Percentiles rank a stretch among this genome's conserved stretches.
These are phyloP conservation scores for Selaginella tamariscina DNA, from an alignment of 75 land plant genomes.

Conservation along the genomic window DNA sequence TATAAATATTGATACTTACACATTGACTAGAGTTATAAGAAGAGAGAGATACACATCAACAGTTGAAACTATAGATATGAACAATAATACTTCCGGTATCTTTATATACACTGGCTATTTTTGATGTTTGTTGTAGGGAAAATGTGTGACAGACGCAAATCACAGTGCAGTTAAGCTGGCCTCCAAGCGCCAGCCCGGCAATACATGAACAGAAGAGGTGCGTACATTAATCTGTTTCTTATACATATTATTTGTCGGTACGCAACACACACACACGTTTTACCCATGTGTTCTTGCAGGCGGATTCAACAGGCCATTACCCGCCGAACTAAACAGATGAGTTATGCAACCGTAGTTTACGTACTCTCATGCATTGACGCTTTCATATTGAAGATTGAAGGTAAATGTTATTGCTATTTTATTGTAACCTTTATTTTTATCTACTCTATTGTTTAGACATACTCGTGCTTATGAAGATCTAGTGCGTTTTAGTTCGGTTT, in stretches of 20 bases:
- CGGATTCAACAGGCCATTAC: constrained; percentile 62
- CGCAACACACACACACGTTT: neutral
- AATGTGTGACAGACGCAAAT: constrained; percentile 61
- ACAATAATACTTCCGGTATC: too few species aligned
- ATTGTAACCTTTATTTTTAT: too few species aligned
- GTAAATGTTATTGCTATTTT: too few species aligned
- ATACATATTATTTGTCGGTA: neutral
- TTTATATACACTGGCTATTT: neutral
- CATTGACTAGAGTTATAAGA: neutral
- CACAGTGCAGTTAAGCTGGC: constrained; percentile 60
- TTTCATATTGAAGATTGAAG: too few species aligned
- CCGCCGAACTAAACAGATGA: constrained; percentile 50
- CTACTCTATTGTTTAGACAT: too few species aligned
- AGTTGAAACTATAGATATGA: too few species aligned
- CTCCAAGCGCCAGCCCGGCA: constrained; percentile 91
- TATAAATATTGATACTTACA: neutral
- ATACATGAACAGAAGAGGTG: constrained; percentile 94
- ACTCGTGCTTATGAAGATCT: too few species aligned
- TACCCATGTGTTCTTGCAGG: neutral
- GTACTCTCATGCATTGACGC: too few species aligned
- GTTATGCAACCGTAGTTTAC: neutral
- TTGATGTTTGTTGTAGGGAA: constrained; percentile 19
- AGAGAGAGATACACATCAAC: too few species aligned
- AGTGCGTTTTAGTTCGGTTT: too few species aligned
- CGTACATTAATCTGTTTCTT: constrained; percentile 7